Evolutionary conservation across 148 eudicot genomes (phyloP).

Genomic region (Vaccinium myrtillus): DNA sequence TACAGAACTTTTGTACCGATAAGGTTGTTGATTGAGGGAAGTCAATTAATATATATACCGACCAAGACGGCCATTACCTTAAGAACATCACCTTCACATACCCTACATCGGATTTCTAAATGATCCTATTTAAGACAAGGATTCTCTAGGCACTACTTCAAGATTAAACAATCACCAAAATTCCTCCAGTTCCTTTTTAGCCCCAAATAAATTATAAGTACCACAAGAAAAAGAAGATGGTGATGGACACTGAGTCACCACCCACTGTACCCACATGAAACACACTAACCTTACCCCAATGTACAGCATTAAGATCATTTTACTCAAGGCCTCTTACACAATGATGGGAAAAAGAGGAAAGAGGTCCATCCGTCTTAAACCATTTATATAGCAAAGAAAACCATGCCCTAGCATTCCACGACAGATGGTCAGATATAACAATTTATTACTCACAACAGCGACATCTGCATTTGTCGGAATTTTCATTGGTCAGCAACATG

Average conservation of each 20-base stretch:
- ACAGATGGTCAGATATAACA: background rate
- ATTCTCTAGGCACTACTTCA: background rate
- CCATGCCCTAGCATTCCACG: background rate
- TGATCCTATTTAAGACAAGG: background rate
- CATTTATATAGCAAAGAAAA: no score
- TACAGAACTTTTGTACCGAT: background rate
- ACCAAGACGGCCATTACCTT: background rate
- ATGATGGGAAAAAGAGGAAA: background rate
- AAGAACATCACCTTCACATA: background rate
- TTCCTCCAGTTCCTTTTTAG: background rate
- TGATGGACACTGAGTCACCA: background rate
- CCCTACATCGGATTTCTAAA: background rate
- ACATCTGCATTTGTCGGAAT: background rate
- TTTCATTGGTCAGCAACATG: background rate
- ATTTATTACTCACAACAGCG: background rate
- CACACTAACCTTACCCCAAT: background rate
- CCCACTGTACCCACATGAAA: background rate
- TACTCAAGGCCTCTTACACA: background rate
- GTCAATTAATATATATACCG: background rate
- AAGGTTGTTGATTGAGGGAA: background rate
- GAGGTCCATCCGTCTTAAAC: background rate
- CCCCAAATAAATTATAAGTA: background rate
- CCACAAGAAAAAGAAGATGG: background rate
- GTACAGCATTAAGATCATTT: background rate
- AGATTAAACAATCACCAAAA: no score